A percentile compares a stretch with the other conserved stretches of the same genome.
phyloP scores from a whole-genome alignment of 768 basidiomycete genomes.

The Pisolithus albus region DNA sequence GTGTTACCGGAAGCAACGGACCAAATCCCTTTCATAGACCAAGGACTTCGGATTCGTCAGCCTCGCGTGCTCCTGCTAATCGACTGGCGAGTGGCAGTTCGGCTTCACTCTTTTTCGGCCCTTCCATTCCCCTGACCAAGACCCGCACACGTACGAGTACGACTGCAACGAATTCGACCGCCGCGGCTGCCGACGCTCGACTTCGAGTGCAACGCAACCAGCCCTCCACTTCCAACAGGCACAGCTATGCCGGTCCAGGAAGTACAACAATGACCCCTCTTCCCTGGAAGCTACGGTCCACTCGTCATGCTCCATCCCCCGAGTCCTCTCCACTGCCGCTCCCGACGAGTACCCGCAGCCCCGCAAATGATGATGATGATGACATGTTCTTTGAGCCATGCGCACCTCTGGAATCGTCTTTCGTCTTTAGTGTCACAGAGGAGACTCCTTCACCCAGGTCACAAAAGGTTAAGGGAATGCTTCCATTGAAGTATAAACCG shows the following conservation, averaged over 20 bases:
- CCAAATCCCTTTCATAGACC: conserved; percentile 28
- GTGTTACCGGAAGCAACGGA: conserved; percentile 36
- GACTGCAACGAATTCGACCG: conserved; percentile 9
- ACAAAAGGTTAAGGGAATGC: conserved; percentile 26
- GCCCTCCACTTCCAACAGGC: conserved; percentile 41
- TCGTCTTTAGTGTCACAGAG: conserved; percentile 48
- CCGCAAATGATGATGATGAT: conserved; percentile 41
- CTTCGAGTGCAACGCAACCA: conserved; percentile 10
- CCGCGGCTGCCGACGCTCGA: conserved; percentile 2
- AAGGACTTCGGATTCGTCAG: conserved; percentile 12
- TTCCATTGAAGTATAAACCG: conserved; percentile 67
- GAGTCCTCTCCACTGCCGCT: conserved; percentile 40
- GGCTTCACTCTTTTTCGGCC: conserved; percentile 64
- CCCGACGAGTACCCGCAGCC: conserved; percentile 25
- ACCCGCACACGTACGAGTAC: conserved; percentile 18
- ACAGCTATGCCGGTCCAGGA: conserved; percentile 57
- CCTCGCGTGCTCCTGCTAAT: conserved; percentile 35
- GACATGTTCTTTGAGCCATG: conserved; percentile 49
- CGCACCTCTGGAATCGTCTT: conserved; percentile 43
- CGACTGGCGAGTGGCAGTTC: conserved; percentile 49
- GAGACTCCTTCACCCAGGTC: conserved; percentile 52
- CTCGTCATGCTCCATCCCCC: conserved; percentile 38
- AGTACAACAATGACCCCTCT: conserved; percentile 24
- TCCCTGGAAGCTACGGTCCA: conserved; percentile 34
- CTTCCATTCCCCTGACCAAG: conserved; percentile 27